Base-by-base conservation (phyloP, 2,329 filamentous ascomycete species). In the Colletotrichum costaricense region DNA sequence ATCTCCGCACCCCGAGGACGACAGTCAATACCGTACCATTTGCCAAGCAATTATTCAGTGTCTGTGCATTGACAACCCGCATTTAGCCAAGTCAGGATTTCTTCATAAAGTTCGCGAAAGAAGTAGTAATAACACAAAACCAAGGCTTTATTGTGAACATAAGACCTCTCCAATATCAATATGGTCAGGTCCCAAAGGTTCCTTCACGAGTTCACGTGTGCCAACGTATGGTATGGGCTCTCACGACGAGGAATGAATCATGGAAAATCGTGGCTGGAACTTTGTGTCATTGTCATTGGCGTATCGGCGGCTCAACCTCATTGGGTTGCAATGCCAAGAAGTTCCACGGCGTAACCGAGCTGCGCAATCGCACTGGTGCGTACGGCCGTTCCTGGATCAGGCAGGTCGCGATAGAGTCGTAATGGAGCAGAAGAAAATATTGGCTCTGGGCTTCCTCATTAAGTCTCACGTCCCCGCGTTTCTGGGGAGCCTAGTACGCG, bases 361-460 rank as follows among this genome's bases (percentile, higher is more conserved):
- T 38, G 42, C 42, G 16, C 65, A 38, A 38, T 14, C 38, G 65
- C 57, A 30, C 60, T 73, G 70, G 67, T 59, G 56, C 60, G 24
- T 60, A 2, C 22, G 3, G 46, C 67, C 70, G 60, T 59, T 73
- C 60, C 70, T 70, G 59, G 42, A 65, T 65, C 66, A 16, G 70
- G 66, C 70, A 64, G 66, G 70, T 64, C 59, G 54, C 19, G 35
- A 59, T 63, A 16, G 7, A 3, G 52, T 55, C 28, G 8, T 26
- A 16, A 46, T 69, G 66, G 55, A 55, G 58, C 66, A 38, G 28
- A 35, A 22, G 46, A 60, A 35, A 22, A 30, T 46, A 24, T 49
- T 35, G 8, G 2, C 55, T 54, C 7, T 35, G 52, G 54, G 49
- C 69, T 72, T 69, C 69, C 63, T 68, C 2, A 68, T 72, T 63